Base-by-base conservation (phyloP, 1,284 basidiomycete species). In the Vanrija sp. region DNA sequence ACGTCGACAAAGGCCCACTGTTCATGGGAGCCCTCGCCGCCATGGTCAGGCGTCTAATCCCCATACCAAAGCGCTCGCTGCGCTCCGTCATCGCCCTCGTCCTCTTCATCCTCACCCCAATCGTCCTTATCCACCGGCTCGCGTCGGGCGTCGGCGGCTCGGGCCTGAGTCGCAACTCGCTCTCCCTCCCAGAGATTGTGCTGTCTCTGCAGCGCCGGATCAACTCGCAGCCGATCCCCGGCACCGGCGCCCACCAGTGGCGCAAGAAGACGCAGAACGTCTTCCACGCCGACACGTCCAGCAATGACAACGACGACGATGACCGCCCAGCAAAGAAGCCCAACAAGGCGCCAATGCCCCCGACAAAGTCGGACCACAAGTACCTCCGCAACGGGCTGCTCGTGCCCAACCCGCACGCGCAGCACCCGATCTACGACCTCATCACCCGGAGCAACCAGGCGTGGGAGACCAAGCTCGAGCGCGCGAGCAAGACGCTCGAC, bases 361-460 rank as follows among this genome's bases (percentile, higher is more conserved):
- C 23, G 22, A 20, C 24, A 3, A 18, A 41, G 24, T 36, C 45
- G 20, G 43, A 57, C 38, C 69, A 75, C 47, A 55, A 39, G 5
- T 74, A 65, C 54, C 59, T 67, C 6, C 19, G 55, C 3, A 66
- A 68, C 50, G 74, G 74, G 6, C 55, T 72, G 3, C 36, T 76
- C 9, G 50, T 61, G 14, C 64, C 69, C 6, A 75, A 74, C 55
- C 60, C 68, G 3, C 27, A 57, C 3, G 70, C 62, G 1, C 63
- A 62, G 20, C 76, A 78, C 59, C 75, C 76, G 2, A 73, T 78
- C n/a, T 73, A 66, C 51, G 69, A 74, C 45, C 61, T 79, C 8
- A 68, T 80, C 16, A 53, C 65, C 31, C 48, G 59, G 8, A 72
- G 71, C 0, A 65, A 73, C 46, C 45, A 59, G n/a, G 50, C 54